Base-by-base conservation (phyloP, 768 basidiomycete species). In the Collybiopsis luxurians region DNA sequence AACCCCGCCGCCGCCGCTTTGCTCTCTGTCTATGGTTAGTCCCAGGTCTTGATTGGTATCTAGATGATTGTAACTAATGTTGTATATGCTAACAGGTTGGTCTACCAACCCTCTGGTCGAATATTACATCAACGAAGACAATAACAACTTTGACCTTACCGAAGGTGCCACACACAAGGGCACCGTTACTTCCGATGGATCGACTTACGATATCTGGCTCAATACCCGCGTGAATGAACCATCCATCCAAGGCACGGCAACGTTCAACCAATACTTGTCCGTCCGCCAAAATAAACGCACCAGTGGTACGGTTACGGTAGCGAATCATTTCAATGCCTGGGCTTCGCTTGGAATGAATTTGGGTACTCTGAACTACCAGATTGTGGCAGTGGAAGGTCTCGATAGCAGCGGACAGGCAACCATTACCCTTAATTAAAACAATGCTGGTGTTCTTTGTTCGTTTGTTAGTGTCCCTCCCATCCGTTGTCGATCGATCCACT, bases 171-270 rank as follows among this genome's bases (percentile, higher is more conserved):
- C 70, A 24, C 36, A 60, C 34, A 67, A 65, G 60, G 72, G 69
- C 44, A 65, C 70, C 10, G 55, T 71, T 50, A 69, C 66, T 28
- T 68, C 63, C 38, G 70, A 73, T 57, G 72, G 72, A 24, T 57
- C 56, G 7, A 59, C 59, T 19, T 73, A 73, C 67, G 63, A 69
- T 66, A 68, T 73, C 44, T 70, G 66, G 61, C 17, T 57, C 34
- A 62, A 61, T 50, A 55, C 58, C 52, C 72, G 70, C 45, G 64
- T 64, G 12, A 73, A 73, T 59, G 59, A 66, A 60, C 72, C 72
- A 9, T 73, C 72, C 3, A 73, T 73, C 59, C 21, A 67, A 11
- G 72, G 72, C 44, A 71, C 71, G 15, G 62, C 61, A 30, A 72
- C 72, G 0, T 73, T 73, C 64, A 55, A 68, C 56, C 71, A 72